phyloP scores from a whole-genome alignment of 2,329 filamentous ascomycete genomes.

The Neospermospora avenae region DNA sequence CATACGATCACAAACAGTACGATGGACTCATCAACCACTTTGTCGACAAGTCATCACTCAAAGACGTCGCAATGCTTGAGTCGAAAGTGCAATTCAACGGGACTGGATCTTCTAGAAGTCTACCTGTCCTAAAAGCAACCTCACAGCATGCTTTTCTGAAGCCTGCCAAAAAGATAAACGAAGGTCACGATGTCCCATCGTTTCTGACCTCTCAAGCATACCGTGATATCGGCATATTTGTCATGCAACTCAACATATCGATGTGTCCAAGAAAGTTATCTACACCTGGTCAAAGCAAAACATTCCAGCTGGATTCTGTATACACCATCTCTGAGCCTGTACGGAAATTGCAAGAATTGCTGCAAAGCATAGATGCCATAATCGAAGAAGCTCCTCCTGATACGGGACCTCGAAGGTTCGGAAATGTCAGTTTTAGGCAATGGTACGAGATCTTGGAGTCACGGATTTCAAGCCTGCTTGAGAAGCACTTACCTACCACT shows the following conservation, averaged over 20 bases:
- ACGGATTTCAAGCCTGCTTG: conserved; percentile 53
- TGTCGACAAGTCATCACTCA: too few relatives aligned
- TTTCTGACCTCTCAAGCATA: conserved; percentile 84
- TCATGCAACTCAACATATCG: conserved; percentile 85
- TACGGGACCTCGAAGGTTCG: conserved; percentile 82
- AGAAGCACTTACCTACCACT: conserved; percentile 50
- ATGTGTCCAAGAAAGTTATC: conserved; percentile 67
- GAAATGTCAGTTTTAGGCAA: conserved; percentile 83
- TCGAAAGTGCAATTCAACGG: not conserved
- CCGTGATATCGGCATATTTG: conserved; percentile 79
- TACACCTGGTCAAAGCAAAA: conserved; percentile 43
- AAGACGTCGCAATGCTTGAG: not conserved
- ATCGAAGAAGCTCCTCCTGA: conserved; percentile 81
- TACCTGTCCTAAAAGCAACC: conserved; percentile 43
- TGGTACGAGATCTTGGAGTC: conserved; percentile 73
- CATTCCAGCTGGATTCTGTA: conserved; percentile 46
- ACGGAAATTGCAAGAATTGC: conserved; percentile 59
- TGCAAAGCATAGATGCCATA: conserved; percentile 61
- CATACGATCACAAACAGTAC: too few relatives aligned
- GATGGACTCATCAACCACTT: too few relatives aligned
- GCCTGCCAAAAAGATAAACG: conserved; percentile 80
- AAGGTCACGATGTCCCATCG: conserved; percentile 72
- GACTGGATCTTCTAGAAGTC: not conserved
- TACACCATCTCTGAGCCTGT: conserved; percentile 48
- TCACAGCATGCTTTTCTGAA: conserved; percentile 56